phyloP scores from a whole-genome alignment of 345 rosid species.

The Eucalyptus curtisii region DNA sequence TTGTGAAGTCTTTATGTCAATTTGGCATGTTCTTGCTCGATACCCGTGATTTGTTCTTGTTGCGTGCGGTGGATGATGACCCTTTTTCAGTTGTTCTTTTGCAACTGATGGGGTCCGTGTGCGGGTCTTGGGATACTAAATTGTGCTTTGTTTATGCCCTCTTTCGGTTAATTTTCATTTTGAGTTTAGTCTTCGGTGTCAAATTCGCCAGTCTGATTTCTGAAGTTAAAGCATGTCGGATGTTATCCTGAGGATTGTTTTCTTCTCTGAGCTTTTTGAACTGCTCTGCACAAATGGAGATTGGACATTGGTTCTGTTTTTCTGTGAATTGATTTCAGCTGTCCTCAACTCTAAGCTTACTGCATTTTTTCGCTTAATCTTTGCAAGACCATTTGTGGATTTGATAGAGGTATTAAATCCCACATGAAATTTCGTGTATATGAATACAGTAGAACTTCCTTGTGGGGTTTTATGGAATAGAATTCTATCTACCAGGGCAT shows the following conservation, averaged over 20 bases:
- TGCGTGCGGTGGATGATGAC: neutral
- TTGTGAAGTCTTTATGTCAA: fast-evolving
- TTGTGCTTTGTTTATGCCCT: neutral
- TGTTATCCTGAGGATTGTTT: neutral
- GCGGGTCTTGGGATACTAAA: neutral
- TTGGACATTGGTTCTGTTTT: neutral
- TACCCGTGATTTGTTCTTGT: neutral
- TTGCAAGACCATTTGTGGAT: neutral
- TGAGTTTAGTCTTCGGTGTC: neutral
- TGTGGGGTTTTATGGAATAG: neutral
- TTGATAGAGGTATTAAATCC: neutral
- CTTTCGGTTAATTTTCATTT: neutral
- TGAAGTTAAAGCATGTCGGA: neutral
- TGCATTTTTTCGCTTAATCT: neutral
- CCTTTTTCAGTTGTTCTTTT: neutral
- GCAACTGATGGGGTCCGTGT: neutral
- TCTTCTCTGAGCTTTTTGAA: neutral
- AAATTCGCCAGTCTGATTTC: neutral
- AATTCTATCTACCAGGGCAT: neutral
- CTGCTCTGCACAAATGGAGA: neutral
- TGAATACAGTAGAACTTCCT: neutral
- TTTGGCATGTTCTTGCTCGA: neutral
- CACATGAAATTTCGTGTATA: neutral
- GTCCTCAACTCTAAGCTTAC: neutral
- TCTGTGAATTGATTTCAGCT: neutral